Evolutionary conservation across 1,284 basidiomycete genomes (phyloP).

Genomic region (Pulchroboletus neoregius): DNA sequence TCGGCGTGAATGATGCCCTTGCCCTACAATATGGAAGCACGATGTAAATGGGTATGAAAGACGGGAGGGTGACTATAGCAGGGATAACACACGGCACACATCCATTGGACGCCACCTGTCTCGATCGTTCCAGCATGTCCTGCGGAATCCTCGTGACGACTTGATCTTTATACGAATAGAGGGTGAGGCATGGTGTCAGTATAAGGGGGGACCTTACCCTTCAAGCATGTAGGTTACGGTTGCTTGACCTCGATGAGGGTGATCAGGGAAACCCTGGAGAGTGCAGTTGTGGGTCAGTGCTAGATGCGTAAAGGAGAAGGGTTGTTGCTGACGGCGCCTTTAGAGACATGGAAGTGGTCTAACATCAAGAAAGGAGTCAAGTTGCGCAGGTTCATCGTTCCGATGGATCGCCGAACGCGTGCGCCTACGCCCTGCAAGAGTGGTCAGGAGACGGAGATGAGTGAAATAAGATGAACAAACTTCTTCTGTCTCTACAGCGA

Average conservation of each 20-base stretch:
- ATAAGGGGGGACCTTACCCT: slow-evolving; percentile 45
- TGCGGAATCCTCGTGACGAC: slow-evolving; percentile 88
- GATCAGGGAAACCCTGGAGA: slow-evolving; percentile 69
- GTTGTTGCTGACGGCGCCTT: slow-evolving; percentile 51
- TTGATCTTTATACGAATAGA: slow-evolving; percentile 40
- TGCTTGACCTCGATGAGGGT: slow-evolving; percentile 87
- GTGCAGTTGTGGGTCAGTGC: not conserved
- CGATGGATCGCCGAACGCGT: slow-evolving; percentile 86
- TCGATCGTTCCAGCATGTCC: slow-evolving; percentile 83
- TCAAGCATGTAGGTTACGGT: slow-evolving; percentile 88
- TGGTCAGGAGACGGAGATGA: not conserved
- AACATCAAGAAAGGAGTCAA: slow-evolving; percentile 90
- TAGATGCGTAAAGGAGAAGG: not conserved
- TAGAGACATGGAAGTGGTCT: slow-evolving; percentile 67
- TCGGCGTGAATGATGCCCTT: slow-evolving; percentile 78
- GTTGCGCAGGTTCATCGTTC: slow-evolving; percentile 70
- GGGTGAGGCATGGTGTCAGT: not conserved
- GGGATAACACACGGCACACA: slow-evolving; percentile 69
- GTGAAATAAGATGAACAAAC: slow-evolving; percentile 32
- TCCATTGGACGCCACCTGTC: slow-evolving; percentile 91
- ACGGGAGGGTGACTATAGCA: not conserved
- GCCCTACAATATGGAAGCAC: slow-evolving; percentile 25
- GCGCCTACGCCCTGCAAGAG: slow-evolving; percentile 75
- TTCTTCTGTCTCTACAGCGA: slow-evolving; percentile 80
- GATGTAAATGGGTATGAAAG: slow-evolving; percentile 4